Evolutionary conservation across 1,139 yeast genomes (phyloP), one percentile per base, ranked within the genome.

Genomic region (Diutina scorzettiae): DNA sequence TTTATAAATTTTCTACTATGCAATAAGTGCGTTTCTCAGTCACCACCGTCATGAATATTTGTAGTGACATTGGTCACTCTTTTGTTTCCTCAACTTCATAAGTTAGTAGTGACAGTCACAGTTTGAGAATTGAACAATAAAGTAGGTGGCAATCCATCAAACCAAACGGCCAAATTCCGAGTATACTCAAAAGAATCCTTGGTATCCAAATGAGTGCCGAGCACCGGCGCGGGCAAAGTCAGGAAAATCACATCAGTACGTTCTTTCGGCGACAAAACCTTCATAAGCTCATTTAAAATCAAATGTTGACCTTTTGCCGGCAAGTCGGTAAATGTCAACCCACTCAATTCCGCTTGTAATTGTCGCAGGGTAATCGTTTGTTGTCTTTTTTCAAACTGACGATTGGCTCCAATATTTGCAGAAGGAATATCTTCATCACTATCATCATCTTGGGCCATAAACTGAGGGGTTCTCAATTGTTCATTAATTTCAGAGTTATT

Each of bases 221-320:
- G 64, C 1, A 76, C 66, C 0, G 98, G 97, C 0, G 93, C 81
- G 0, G 98, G 97, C 37, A 91, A 63, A 0, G 97, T 89, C 1
- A 96, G 80, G 55, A 91, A 83, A 2, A 91, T 75, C 7, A 91
- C 78, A 20, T 37, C 41, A 0, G 89, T 81, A 1, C 75, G 64
- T 12, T 69, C 66, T 19, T 62, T 60, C 0, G 91, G 81, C 1
- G 79, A 68, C 37, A 70, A 64, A n/a, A 47, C 45, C 43, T 63
- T 63, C 94, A 91, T 87, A 50, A 91, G 64, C 49, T 87, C 95
- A 56, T 91, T 89, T 48, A 91, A 64, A 41, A 91, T 81, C 42
- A 89, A 60, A 57, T 89, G 95, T 59, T 91, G 98, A 0, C 95
- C 94, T 50, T 79, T 76, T 3, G 96, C 93, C 0, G 97, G 95